Conservation (phyloP, 2,329 filamentous ascomycete genomes). For the Epichloe scottii region DNA sequence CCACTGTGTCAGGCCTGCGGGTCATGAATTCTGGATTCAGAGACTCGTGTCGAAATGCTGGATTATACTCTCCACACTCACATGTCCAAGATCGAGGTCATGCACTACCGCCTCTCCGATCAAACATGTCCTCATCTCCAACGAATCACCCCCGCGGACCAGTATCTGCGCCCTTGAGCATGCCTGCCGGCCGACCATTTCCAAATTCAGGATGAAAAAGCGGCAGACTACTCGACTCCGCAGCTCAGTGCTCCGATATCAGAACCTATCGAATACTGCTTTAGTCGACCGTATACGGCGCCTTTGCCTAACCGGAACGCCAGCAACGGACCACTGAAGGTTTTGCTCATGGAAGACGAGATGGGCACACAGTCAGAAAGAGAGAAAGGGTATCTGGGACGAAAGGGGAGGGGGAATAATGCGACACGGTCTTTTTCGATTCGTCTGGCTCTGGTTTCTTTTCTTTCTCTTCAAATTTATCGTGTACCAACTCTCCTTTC, state of each 20-base stretch:
- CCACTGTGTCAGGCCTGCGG: constrained; percentile 33
- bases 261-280: constrained; percentile 41
- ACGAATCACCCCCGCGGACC: constrained; percentile 41
- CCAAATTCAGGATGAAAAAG: constrained; percentile 19
- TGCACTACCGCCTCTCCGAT: constrained; percentile 24
- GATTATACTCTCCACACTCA: constrained; percentile 15
- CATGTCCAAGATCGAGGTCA: constrained; percentile 30
- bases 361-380: background rate
- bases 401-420: background rate
- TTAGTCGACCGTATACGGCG: constrained; percentile 30
- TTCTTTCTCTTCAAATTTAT: too few species aligned
- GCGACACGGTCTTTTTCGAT: too few species aligned
- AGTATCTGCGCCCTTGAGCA: constrained; percentile 40
- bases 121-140: background rate
- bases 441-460: too few species aligned
- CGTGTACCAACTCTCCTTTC: too few species aligned
- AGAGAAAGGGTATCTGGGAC: background rate
- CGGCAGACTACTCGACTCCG: constrained; percentile 36
- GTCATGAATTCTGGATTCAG: constrained; percentile 27
- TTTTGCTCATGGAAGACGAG: background rate
- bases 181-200: constrained; percentile 19
- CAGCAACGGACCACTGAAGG: background rate
- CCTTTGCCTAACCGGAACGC: background rate
- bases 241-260: constrained; percentile 44
- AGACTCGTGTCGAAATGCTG: constrained; percentile 23